Evolutionary conservation across 805 yeast genomes (phyloP).

Genomic region (Metschnikowia peoriensis): DNA sequence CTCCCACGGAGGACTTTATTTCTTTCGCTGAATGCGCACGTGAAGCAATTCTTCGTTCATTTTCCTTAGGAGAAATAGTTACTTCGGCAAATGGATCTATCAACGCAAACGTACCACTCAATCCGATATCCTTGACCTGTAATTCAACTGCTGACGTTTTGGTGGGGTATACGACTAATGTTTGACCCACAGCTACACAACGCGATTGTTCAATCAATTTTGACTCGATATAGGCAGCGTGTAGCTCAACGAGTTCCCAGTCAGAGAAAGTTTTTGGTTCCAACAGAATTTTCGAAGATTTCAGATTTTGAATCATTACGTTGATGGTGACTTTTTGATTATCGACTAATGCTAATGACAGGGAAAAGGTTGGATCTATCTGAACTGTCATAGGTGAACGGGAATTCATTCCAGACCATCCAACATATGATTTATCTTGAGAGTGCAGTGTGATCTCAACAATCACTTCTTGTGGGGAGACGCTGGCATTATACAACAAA

Average conservation of each 20-base stretch:
- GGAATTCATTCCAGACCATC: conserved; percentile 65
- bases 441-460: conserved; percentile 41
- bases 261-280: conserved; percentile 79
- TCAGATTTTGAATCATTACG: conserved; percentile 48
- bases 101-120: conserved; percentile 44
- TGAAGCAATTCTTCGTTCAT: conserved; percentile 23
- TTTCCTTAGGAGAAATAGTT: conserved; percentile 65
- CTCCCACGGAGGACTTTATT: conserved; percentile 20
- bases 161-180: conserved; percentile 68
- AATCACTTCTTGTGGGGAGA: conserved; percentile 58
- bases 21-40: conserved; percentile 22
- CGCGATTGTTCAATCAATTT: conserved; percentile 77
- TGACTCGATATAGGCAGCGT: conserved; percentile 74
- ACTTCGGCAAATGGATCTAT: conserved; percentile 66
- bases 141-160: conserved; percentile 59
- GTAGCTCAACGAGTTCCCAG: conserved; percentile 87
- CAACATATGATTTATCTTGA: conserved; percentile 42
- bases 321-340: conserved; percentile 37
- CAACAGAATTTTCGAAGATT: conserved; percentile 60
- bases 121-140: conserved; percentile 43
- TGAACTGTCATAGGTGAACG: conserved; percentile 42
- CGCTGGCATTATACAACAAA: conserved; percentile 48
- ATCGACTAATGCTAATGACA: conserved; percentile 45
- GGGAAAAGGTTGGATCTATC: conserved; percentile 68
- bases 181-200: conserved; percentile 59